Evolutionary conservation across 768 basidiomycete species (phyloP).

Genomic region (Rhizopogon vesiculosus): DNA sequence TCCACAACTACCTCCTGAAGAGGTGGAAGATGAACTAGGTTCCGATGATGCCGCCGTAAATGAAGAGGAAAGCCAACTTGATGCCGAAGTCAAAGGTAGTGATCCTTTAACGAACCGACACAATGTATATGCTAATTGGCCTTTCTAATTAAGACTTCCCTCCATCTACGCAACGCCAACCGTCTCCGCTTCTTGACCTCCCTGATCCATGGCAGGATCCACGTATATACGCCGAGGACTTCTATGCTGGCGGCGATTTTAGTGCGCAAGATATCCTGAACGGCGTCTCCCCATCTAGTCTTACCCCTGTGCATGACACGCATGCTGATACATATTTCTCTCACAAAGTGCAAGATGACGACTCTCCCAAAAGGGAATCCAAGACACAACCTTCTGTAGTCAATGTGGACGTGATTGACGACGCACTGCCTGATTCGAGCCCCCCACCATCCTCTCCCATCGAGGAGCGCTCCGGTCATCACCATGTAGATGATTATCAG

Average conservation of each 20-base stretch:
- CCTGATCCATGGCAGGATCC: slow-evolving; percentile 38
- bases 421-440: slow-evolving; percentile 4
- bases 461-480: neutral
- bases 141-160: neutral
- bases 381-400: neutral
- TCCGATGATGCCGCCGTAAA: neutral
- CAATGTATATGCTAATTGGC: neutral
- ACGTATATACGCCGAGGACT: slow-evolving; percentile 36
- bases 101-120: neutral
- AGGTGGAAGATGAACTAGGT: neutral
- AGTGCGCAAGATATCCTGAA: neutral
- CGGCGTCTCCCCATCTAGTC: slow-evolving; percentile 18
- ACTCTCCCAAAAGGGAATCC: too few species aligned
- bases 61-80: slow-evolving; percentile 8
- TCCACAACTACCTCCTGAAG: neutral
- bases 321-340: neutral
- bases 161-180: neutral
- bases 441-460: slow-evolving; percentile 5
- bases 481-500: neutral
- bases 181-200: slow-evolving; percentile 23
- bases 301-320: slow-evolving; percentile 17
- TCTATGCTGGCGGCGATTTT: slow-evolving; percentile 40
- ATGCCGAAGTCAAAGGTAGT: slow-evolving; percentile 8
- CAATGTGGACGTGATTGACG: neutral
- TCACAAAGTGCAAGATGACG: neutral